Conservation (phyloP, 768 basidiomycete species). For the Suillus alpinus region DNA sequence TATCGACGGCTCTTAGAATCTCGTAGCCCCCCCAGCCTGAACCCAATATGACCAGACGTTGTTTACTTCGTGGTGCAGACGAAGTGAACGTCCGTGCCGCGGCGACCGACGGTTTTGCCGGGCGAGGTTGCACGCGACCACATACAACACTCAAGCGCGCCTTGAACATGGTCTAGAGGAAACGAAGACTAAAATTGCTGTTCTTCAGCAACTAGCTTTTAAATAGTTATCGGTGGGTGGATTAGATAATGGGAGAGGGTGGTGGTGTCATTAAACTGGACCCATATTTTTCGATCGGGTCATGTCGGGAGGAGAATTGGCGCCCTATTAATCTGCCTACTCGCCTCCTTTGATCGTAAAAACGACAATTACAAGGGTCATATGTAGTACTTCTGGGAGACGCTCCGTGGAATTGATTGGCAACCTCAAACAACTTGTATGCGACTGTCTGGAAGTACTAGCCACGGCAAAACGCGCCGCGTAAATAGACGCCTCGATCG, state of each 20-base stretch:
- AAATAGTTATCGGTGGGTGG: background rate
- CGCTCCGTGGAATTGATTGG: background rate
- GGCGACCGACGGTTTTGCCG: background rate
- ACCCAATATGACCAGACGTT: conserved; percentile 62
- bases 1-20: conserved; percentile 62
- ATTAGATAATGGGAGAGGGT: background rate
- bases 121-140: conserved; percentile 1
- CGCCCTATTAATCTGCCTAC: too few relatives aligned
- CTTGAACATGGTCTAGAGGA: conserved; percentile 13
- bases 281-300: background rate
- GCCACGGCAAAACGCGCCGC: background rate
- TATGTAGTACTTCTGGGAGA: background rate
- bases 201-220: background rate
- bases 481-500: background rate
- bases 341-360: background rate
- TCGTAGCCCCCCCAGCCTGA: conserved; percentile 82
- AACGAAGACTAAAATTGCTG: background rate
- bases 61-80: conserved; percentile 31
- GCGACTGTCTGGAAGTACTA: background rate
- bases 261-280: background rate
- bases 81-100: conserved; percentile 37
- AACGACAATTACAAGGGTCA: background rate
- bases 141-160: conserved; percentile 10
- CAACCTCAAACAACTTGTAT: background rate
- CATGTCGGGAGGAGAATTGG: conserved; percentile 1